phyloP scores from a whole-genome alignment of 2,329 filamentous ascomycete genomes.

The Ascochyta fabae region DNA sequence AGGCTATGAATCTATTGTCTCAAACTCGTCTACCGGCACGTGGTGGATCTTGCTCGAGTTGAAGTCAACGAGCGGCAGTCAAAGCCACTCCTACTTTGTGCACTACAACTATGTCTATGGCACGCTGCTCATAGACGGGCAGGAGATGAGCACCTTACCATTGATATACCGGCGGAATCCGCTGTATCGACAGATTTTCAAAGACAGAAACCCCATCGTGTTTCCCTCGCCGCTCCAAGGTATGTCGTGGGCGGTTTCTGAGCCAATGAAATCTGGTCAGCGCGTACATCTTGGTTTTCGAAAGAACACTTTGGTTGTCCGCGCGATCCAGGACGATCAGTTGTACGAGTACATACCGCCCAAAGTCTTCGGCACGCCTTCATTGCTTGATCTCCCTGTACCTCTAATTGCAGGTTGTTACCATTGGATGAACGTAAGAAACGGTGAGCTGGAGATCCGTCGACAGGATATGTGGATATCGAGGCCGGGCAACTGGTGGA shows the following conservation, averaged over 20 bases:
- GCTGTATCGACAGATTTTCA: slow-evolving; percentile 61
- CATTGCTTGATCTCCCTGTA: slow-evolving; percentile 58
- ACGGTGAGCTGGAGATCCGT: slow-evolving; percentile 60
- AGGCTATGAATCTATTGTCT: slow-evolving; percentile 16
- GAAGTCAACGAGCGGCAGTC: slow-evolving; percentile 8
- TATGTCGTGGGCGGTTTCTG: slow-evolving; percentile 57
- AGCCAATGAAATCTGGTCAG: slow-evolving; percentile 46
- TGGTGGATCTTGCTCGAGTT: slow-evolving; percentile 46
- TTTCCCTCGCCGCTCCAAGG: slow-evolving; percentile 60
- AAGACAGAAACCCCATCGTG: slow-evolving; percentile 58
- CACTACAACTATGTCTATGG: slow-evolving; percentile 58
- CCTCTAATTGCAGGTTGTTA: slow-evolving; percentile 60
- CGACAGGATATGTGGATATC: slow-evolving; percentile 52
- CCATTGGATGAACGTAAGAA: slow-evolving; percentile 65
- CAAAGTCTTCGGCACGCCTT: slow-evolving; percentile 28
- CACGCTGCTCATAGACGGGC: slow-evolving; percentile 57
- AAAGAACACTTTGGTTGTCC: slow-evolving; percentile 51
- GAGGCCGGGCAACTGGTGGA: slow-evolving; percentile 49
- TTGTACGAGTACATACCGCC: slow-evolving; percentile 48
- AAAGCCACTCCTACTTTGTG: slow-evolving; percentile 39
- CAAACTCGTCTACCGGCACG: slow-evolving; percentile 19
- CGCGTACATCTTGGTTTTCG: slow-evolving; percentile 64
- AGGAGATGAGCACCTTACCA: slow-evolving; percentile 61
- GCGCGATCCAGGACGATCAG: slow-evolving; percentile 39
- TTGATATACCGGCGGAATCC: slow-evolving; percentile 54